Base-by-base conservation (phyloP, 2,329 filamentous ascomycete species). In the Pseudocercospora eumusae region DNA sequence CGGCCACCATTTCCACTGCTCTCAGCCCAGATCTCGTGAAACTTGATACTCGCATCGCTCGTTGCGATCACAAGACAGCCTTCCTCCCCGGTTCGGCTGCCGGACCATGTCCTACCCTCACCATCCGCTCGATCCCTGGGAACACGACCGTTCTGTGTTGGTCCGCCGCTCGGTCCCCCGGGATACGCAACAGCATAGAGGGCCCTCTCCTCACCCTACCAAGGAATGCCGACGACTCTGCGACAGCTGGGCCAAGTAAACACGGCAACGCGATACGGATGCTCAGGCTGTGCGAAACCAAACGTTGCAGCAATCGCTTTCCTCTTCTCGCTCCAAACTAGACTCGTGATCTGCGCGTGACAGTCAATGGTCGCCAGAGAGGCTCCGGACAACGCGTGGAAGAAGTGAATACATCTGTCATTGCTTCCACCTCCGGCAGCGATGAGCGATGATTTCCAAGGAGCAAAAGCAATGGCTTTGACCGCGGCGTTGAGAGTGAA, bases 381-480 rank as follows among this genome's bases (percentile, higher is more conserved):
- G 2, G 91, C 86, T 4, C 93, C 95, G 0, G 92, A 93, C 20
- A 84, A 83, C 0, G 91, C 90, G 75, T 98, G 93, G 76, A 90
- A 97, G 79, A 99, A 99, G 77, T 96, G 93, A 61, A 99, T 96
- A 75, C 92, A 92, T 70, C 92, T 91, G 78, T 99, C 93, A 71
- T 96, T 96, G 50, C 91, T 93, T 23, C 95, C 95, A 42, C 95
- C 93, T 2, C 95, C 92, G 1, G 93, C 96, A 13, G 95, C 95
- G 42, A 99, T 78, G 4, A 99, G 83, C 3, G 89, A 90, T 23
- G 90, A 86, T 60, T 93, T 90, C 93, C 93, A 99, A 0, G 95
- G 93, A 66, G 93, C 96, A 76, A 98, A 98, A 1, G 95, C 92
- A 69, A 98, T 95, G 31, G 95, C 95, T 76, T 99, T 99, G 68